Base-by-base conservation (phyloP, 176 grass and related monocot species). In the Juncus effusus region DNA sequence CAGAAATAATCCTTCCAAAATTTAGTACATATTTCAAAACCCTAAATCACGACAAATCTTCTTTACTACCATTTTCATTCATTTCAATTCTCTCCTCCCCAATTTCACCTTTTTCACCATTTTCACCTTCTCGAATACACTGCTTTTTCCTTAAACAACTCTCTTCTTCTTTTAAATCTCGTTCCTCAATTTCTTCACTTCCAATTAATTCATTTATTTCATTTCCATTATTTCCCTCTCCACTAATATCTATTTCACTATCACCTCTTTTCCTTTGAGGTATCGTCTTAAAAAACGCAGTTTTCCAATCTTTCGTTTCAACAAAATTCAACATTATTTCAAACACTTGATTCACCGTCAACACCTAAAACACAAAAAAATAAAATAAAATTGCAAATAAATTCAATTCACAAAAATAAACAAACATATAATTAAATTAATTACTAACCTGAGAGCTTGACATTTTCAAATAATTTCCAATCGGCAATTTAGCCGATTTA, bases 271-370 rank as follows among this genome's bases (percentile, higher is more conserved):
- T 90, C 61, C 90, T 95, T 12, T 77, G 90, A 40, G 90, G 90
- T 67, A 95, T 95, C 54, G 81, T 86, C 70, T 90, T 81, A 75
- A 93, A 89, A 79, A 97, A 97, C 54, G 94, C 85, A 5, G 82
- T 82, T 77, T 89, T 97, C 94, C 88, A 93, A 45, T 92, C 94
- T 76, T 41, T 89, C 73, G 88, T 86, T 84, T 97, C 94, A 54
- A 84, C 66, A 61, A 89, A 97, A 76, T 93, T 92, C 3, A 93
- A 79, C 75, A 97, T 82, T 84, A 97, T 97, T 74, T 97, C 94
- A 12, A 86, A 92, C 9, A 93, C 94, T 80, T 93, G 94, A 56
- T 97, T 97, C 47, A 97, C 94, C 63, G 88, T 97, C 58, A 97
- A 85, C 63, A 97, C 88, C 94, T 93, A 78, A 55, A 56, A 50